These are phyloP conservation scores for Saccharomyces hybrid DNA, from an alignment of 1,139 yeast species.

Conservation along the genomic window DNA sequence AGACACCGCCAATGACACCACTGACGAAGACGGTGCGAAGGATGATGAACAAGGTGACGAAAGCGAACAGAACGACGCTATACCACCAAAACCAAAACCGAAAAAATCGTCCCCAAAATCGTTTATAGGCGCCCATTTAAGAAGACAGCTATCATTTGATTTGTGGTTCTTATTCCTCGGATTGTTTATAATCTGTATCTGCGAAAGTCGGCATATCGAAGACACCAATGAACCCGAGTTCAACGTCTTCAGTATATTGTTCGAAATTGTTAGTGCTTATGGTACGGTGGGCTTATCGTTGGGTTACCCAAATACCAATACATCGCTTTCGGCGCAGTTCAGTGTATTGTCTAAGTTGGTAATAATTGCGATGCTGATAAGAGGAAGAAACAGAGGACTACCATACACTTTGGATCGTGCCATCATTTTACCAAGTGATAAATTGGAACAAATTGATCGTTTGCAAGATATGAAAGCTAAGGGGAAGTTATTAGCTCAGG, in stretches of 20 bases:
- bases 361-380: constrained; percentile 77
- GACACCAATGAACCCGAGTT: constrained; percentile 43
- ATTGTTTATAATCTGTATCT: constrained; percentile 72
- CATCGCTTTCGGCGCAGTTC: constrained; percentile 73
- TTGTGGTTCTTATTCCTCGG: constrained; percentile 89
- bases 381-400: constrained; percentile 93
- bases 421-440: constrained; percentile 70
- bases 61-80: neutral
- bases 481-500: constrained; percentile 2
- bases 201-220: constrained; percentile 59
- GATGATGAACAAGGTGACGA: constrained; percentile 19
- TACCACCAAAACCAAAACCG: constrained; percentile 6
- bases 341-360: constrained; percentile 69
- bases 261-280: constrained; percentile 89
- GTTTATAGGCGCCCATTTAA: constrained; percentile 76
- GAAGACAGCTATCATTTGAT: constrained; percentile 87
- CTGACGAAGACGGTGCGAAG: constrained; percentile 37
- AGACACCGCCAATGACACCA: neutral
- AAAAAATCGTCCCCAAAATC: constrained; percentile 35
- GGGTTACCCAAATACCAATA: constrained; percentile 61
- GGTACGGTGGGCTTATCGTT: constrained; percentile 89
- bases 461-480: constrained; percentile 42
- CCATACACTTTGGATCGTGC: constrained; percentile 93
- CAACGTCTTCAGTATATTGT: constrained; percentile 62
- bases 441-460: constrained; percentile 57